These are phyloP conservation scores for Pichia californica DNA, from an alignment of 805 yeast species.

Conservation along the genomic window DNA sequence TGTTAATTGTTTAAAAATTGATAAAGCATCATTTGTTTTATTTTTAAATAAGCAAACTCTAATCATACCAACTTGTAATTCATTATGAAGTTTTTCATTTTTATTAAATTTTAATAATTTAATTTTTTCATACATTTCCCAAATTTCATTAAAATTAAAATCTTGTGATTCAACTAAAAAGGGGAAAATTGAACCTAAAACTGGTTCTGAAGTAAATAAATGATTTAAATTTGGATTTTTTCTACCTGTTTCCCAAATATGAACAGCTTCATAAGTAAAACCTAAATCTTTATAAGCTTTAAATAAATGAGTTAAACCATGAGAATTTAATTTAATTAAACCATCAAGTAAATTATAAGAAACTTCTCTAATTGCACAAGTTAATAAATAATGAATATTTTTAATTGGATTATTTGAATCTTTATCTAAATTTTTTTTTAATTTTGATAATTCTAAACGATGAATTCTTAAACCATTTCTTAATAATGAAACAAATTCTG, in stretches of 20 bases:
- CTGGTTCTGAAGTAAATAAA: constrained; percentile 54
- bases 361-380: constrained; percentile 45
- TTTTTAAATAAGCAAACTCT: constrained; percentile 62
- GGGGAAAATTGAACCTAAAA: constrained; percentile 64
- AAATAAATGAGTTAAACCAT: constrained; percentile 51
- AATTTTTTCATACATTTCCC: constrained; percentile 43
- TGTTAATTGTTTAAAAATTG: constrained; percentile 55
- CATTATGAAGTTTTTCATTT: constrained; percentile 31
- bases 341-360: constrained; percentile 43
- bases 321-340: constrained; percentile 39
- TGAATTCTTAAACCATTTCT: constrained; percentile 53
- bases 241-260: constrained; percentile 64
- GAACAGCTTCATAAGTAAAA: constrained; percentile 56
- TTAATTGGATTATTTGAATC: constrained; percentile 50
- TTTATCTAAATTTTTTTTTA: constrained; percentile 54
- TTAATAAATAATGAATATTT: constrained; percentile 44
- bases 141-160: constrained; percentile 53
- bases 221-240: constrained; percentile 34
- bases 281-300: constrained; percentile 56
- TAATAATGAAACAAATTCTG: constrained; percentile 43
- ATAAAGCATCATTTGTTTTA: constrained; percentile 59
- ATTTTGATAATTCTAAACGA: constrained; percentile 46
- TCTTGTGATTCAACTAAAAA: constrained; percentile 57
- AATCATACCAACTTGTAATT: constrained; percentile 65
- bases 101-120: constrained; percentile 29